Evolutionary conservation across 2,329 filamentous ascomycete genomes (phyloP).

Genomic region (Phialocephala subalpina): DNA sequence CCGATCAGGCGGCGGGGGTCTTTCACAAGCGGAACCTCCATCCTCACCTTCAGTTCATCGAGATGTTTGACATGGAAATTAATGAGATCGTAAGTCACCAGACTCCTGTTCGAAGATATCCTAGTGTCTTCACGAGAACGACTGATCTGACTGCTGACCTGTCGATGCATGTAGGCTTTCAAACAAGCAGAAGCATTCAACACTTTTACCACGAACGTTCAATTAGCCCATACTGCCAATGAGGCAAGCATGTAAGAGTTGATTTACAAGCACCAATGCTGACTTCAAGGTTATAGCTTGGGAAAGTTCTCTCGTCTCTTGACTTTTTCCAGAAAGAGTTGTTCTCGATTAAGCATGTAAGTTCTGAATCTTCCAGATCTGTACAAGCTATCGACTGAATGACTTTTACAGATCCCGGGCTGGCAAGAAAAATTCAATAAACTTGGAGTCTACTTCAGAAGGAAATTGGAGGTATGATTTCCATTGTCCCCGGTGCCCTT

Average conservation of each 20-base stretch:
- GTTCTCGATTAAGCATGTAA: not conserved
- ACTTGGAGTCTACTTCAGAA: not conserved
- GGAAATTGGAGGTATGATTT: not conserved
- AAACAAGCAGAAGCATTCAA: conserved; percentile 9
- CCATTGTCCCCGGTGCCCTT: too few species aligned
- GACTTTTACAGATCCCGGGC: too few species aligned
- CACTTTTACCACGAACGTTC: conserved; percentile 10
- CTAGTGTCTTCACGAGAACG: too few species aligned
- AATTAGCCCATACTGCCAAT: conserved; percentile 16
- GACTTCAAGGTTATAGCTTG: not conserved
- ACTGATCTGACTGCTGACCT: too few species aligned
- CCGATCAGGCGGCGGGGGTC: conserved; percentile 10
- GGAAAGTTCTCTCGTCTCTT: not conserved
- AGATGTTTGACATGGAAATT: conserved; percentile 26
- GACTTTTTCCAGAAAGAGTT: not conserved
- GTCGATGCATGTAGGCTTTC: not conserved
- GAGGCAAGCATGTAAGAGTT: too few species aligned
- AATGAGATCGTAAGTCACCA: conserved; percentile 14
- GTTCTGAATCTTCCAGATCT: too few species aligned
- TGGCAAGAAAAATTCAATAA: not conserved
- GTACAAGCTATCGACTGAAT: too few species aligned
- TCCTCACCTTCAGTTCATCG: conserved; percentile 20
- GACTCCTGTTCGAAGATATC: too few species aligned
- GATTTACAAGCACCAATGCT: too few species aligned
- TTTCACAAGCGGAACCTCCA: conserved; percentile 24